These are phyloP conservation scores for Ophiostoma piceae DNA, from an alignment of 2,329 filamentous ascomycete genomes.

Conservation along the genomic window DNA sequence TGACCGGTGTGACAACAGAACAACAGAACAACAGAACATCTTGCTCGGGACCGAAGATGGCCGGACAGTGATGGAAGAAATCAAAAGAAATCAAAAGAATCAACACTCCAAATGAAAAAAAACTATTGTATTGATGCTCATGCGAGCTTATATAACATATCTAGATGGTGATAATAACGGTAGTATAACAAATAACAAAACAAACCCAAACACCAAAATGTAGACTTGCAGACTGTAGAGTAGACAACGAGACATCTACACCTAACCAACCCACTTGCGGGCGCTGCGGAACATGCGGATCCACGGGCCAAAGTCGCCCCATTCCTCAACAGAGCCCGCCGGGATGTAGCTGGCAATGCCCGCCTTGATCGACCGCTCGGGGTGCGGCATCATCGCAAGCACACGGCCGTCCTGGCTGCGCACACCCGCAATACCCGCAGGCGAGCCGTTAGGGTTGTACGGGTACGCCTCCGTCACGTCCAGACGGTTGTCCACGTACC, in stretches of 20 bases:
- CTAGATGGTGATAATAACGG: neutral
- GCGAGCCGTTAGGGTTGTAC: constrained; percentile 81
- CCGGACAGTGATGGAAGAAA: neutral
- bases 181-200: neutral
- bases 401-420: constrained; percentile 72
- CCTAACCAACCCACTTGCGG: constrained; percentile 73
- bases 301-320: constrained; percentile 83
- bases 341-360: constrained; percentile 74
- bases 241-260: neutral
- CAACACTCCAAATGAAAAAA: neutral
- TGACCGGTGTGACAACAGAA: neutral
- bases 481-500: constrained; percentile 79
- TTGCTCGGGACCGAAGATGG: neutral
- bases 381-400: constrained; percentile 88
- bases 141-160: neutral
- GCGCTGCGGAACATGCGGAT: constrained; percentile 80
- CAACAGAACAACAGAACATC: neutral
- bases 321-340: constrained; percentile 51
- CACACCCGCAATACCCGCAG: constrained; percentile 74
- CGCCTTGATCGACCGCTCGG: constrained; percentile 79
- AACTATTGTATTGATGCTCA: neutral
- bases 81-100: too few species aligned
- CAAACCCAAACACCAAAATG: neutral
- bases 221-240: neutral
- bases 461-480: constrained; percentile 77